Percentiles rank a stretch among this genome's conserved stretches.
Conservation (phyloP, 202 grass and related monocot genomes). For the Musa balbisiana region DNA sequence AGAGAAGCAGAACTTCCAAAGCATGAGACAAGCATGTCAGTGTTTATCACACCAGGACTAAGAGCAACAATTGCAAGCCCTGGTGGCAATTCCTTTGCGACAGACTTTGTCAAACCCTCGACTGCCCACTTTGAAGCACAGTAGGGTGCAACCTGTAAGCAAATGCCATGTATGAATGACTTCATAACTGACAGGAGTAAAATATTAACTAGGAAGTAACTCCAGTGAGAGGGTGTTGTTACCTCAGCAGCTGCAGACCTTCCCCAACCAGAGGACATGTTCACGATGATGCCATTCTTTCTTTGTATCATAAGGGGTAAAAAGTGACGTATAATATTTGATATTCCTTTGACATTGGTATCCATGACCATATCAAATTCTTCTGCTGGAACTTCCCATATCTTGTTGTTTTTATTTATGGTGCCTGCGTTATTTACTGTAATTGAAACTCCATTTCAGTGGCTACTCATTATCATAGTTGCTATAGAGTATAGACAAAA, state of each 20-base stretch:
- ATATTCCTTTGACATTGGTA: slow-evolving; percentile 85
- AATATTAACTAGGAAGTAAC: background rate
- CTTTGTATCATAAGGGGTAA: slow-evolving; percentile 83
- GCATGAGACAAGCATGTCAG: slow-evolving; percentile 90
- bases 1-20: slow-evolving; percentile 66
- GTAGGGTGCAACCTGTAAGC: slow-evolving; percentile 67
- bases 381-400: slow-evolving; percentile 77
- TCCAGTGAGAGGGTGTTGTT: background rate
- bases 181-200: slow-evolving; percentile 10
- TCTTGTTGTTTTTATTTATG: slow-evolving; percentile 96
- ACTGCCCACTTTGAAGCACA: slow-evolving; percentile 97
- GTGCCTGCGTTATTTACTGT: slow-evolving; percentile 90
- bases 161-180: background rate
- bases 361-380: slow-evolving; percentile 89
- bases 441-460: slow-evolving; percentile 24
- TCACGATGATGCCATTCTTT: slow-evolving; percentile 86
- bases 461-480: background rate
- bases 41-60: slow-evolving; percentile 84
- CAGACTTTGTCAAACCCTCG: slow-evolving; percentile 80
- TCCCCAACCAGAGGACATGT: slow-evolving; percentile 96
- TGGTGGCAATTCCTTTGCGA: slow-evolving; percentile 81
- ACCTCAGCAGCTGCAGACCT: slow-evolving; percentile 92
- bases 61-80: slow-evolving; percentile 84
- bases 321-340: slow-evolving; percentile 86
- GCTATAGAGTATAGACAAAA: no score